Evolutionary conservation across 805 yeast species (phyloP).

Genomic region (Hanseniaspora clermontiae): DNA sequence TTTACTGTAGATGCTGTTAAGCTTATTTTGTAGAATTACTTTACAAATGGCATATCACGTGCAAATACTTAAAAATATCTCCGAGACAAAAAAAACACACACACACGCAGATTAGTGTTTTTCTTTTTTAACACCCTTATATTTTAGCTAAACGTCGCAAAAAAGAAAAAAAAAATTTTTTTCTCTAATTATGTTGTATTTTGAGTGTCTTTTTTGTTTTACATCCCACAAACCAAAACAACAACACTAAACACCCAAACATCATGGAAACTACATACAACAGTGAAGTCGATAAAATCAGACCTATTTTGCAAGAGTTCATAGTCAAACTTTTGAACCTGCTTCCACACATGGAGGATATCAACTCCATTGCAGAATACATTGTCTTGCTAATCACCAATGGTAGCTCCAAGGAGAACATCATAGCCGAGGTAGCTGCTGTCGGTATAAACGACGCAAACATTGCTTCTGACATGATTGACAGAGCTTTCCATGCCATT

Average conservation of each 20-base stretch:
- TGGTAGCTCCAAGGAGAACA: conserved; percentile 48
- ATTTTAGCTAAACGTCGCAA: not conserved
- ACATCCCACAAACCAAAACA: not conserved
- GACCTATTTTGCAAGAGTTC: conserved; percentile 11
- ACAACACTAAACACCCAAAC: not conserved
- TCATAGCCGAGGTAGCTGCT: conserved; percentile 46
- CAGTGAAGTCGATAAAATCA: conserved; percentile 6
- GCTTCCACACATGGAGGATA: conserved; percentile 31
- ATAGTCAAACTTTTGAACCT: conserved; percentile 14
- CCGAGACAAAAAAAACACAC: no score
- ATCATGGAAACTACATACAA: not conserved
- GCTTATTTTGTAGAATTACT: no score
- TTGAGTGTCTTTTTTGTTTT: not conserved
- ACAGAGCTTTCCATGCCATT: conserved; percentile 41
- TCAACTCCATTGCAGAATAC: conserved; percentile 57
- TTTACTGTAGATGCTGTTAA: no score
- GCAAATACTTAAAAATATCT: no score
- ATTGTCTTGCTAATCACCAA: conserved; percentile 59
- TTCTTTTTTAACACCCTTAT: no score
- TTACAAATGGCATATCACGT: no score
- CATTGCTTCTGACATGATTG: conserved; percentile 46
- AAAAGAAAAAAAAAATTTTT: not conserved
- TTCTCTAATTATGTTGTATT: not conserved
- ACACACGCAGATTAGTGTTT: no score
- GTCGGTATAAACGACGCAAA: conserved; percentile 51